Evolutionary conservation across 352 stramenopile species (phyloP).

Genomic region (Halophytophthora batemanensis): DNA sequence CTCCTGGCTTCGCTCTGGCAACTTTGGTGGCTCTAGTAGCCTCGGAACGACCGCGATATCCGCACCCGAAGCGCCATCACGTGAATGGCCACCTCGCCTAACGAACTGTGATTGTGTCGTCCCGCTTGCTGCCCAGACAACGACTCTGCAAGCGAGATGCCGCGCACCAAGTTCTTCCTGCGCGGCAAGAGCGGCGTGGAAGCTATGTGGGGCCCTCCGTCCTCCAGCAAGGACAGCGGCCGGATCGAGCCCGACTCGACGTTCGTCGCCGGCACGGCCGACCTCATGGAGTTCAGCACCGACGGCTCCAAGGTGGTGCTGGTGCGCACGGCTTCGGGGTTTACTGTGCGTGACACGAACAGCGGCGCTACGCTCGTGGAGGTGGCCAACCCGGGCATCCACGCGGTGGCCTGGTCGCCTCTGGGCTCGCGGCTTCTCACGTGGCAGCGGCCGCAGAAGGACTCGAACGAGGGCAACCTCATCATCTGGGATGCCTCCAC

Average conservation of each 20-base stretch:
- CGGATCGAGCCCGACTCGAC: conserved; percentile 52
- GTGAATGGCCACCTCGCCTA: too few species aligned
- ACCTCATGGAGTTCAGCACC: conserved; percentile 74
- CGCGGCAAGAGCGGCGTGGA: conserved; percentile 77
- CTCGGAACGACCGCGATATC: too few species aligned
- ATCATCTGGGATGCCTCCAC: conserved; percentile 74
- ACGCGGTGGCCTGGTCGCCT: conserved; percentile 78
- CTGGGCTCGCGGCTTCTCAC: conserved; percentile 81
- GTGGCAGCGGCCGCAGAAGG: conserved; percentile 85
- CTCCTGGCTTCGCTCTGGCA: too few species aligned
- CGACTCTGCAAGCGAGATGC: conserved; percentile 13
- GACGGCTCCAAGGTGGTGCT: conserved; percentile 69
- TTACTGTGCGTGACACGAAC: conserved; percentile 66
- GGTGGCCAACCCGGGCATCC: conserved; percentile 70
- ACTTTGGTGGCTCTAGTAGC: too few species aligned
- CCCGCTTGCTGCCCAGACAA: neutral
- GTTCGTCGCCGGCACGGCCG: conserved; percentile 40
- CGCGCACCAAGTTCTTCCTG: conserved; percentile 83
- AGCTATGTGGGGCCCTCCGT: conserved; percentile 67
- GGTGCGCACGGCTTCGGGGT: conserved; percentile 56
- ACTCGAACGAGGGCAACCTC: conserved; percentile 69
- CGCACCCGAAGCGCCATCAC: too few species aligned
- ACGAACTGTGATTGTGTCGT: too few species aligned
- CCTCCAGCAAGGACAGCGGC: conserved; percentile 38
- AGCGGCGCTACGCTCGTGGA: conserved; percentile 56